A percentile compares a stretch with the other conserved stretches of the same genome.
These are phyloP conservation scores for Intubia oerlemansii DNA, from an alignment of 2,329 filamentous ascomycete species.

Conservation along the genomic window DNA sequence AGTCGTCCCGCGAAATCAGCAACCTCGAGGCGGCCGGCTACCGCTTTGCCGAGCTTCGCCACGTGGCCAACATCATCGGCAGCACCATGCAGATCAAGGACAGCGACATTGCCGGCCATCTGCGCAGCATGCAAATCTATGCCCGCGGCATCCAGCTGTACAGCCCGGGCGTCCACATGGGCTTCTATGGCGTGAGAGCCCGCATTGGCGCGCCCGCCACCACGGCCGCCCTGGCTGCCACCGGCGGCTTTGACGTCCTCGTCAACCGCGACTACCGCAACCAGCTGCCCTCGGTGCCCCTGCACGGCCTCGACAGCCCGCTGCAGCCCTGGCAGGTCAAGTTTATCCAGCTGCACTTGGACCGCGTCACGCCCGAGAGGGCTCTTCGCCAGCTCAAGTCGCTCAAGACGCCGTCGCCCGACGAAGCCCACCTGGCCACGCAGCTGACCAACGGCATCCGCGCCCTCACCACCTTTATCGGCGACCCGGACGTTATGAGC, in stretches of 20 bases:
- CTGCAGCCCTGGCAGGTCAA: conserved; percentile 33
- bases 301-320: conserved; percentile 28
- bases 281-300: conserved; percentile 34
- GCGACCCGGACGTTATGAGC: conserved; percentile 20
- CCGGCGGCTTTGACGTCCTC: conserved; percentile 45
- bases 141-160: conserved; percentile 23
- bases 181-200: conserved; percentile 34
- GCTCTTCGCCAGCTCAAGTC: conserved; percentile 18
- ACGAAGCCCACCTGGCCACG: conserved; percentile 21
- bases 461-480: conserved; percentile 19
- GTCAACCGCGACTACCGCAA: conserved; percentile 33
- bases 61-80: conserved; percentile 47
- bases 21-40: conserved; percentile 51
- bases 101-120: conserved; percentile 34
- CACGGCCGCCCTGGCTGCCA: too few species aligned
- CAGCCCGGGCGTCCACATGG: conserved; percentile 31
- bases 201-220: conserved; percentile 23
- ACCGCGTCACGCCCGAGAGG: conserved; percentile 19
- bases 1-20: conserved; percentile 33
- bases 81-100: conserved; percentile 54
- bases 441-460: conserved; percentile 22
- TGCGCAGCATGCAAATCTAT: conserved; percentile 44
- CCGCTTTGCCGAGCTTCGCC: conserved; percentile 50
- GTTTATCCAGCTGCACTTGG: conserved; percentile 29
- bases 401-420: conserved; percentile 16